Evolutionary conservation across 2,329 filamentous ascomycete genomes (phyloP).

Genomic region (Colletotrichum camelliae): DNA sequence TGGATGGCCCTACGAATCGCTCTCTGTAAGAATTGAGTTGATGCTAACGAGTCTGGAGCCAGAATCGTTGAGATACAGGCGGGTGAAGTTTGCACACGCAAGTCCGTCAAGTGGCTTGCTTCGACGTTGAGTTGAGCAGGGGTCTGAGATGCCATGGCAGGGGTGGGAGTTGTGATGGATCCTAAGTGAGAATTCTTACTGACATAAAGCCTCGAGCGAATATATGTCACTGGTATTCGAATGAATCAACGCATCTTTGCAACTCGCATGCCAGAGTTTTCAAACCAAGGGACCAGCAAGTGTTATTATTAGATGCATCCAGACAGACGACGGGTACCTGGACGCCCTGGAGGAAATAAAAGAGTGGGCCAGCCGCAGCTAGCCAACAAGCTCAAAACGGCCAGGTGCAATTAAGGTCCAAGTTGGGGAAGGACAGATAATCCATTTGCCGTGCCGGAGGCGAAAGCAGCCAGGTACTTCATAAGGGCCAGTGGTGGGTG

Average conservation of each 20-base stretch:
- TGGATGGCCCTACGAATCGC: neutral
- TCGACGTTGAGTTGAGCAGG: neutral
- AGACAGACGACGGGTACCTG: neutral
- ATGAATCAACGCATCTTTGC: neutral
- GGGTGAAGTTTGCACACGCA: neutral
- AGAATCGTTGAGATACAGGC: neutral
- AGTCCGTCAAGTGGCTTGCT: neutral
- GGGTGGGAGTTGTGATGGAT: neutral
- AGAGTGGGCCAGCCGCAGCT: neutral
- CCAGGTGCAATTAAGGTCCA: neutral
- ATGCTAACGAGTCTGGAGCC: neutral
- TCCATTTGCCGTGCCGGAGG: conserved; percentile 18
- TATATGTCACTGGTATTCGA: neutral
- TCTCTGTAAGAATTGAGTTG: neutral
- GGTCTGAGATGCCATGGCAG: neutral
- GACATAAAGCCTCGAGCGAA: neutral
- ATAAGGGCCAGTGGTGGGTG: neutral
- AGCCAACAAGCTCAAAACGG: conserved; percentile 6
- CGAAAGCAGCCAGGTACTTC: neutral
- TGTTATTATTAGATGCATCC: neutral
- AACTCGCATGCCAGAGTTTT: neutral
- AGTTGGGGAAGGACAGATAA: conserved; percentile 23
- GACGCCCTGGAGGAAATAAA: neutral
- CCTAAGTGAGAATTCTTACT: neutral
- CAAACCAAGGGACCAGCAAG: neutral